Evolutionary conservation across 2,329 filamentous ascomycete genomes (phyloP).

Genomic region (Calonectria hawksworthii): DNA sequence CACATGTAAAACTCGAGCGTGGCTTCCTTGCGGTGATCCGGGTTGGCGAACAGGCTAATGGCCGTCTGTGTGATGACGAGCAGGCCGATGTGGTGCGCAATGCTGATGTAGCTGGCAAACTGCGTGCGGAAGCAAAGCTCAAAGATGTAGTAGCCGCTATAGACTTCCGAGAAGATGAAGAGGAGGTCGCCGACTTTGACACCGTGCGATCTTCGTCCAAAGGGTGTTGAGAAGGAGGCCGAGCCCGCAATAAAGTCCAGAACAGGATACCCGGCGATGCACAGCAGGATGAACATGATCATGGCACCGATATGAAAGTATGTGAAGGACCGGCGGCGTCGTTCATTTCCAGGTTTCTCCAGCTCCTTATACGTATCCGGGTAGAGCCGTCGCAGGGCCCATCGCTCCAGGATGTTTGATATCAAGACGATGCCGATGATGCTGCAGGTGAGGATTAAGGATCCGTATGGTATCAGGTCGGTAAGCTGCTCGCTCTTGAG

Average conservation of each 20-base stretch:
- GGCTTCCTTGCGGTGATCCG: background rate
- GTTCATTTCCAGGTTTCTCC: background rate
- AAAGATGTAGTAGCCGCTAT: background rate
- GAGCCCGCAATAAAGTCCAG: background rate
- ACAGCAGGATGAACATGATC: background rate
- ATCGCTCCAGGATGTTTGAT: background rate
- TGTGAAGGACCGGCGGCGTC: background rate
- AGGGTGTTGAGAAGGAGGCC: background rate
- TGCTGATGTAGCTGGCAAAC: background rate
- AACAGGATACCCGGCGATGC: background rate
- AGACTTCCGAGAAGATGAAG: background rate
- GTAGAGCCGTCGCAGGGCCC: background rate
- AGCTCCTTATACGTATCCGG: background rate
- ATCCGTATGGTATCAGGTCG: background rate
- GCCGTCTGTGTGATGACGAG: background rate
- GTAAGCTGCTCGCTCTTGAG: conserved; percentile 1
- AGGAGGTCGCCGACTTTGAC: background rate
- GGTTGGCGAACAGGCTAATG: background rate
- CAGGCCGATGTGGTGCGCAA: background rate
- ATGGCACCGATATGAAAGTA: conserved; percentile 7
- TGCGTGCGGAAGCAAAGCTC: background rate
- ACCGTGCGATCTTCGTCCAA: background rate
- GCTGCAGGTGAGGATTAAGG: background rate
- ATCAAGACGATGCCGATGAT: background rate
- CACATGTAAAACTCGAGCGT: conserved; percentile 8